Conservation (phyloP, 371 early-diverging fungal species). For the Mucor racemosus region DNA sequence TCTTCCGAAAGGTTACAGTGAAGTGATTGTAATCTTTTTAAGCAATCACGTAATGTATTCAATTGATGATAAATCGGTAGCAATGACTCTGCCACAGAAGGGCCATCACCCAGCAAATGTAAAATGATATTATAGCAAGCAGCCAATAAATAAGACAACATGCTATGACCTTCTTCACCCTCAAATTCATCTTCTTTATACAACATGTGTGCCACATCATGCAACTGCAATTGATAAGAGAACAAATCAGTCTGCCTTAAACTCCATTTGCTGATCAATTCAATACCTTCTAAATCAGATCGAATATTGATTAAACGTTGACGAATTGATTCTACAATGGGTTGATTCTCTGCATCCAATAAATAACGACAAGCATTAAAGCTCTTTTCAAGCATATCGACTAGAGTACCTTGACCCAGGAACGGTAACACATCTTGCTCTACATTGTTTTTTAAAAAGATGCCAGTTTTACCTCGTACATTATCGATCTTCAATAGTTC, state of each 20-base stretch:
- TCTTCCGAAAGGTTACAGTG: slow-evolving; percentile 9
- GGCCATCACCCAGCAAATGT: slow-evolving; percentile 10
- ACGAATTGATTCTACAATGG: slow-evolving; percentile 62
- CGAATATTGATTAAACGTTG: slow-evolving; percentile 68
- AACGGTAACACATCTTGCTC: not conserved
- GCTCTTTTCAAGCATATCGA: slow-evolving; percentile 6
- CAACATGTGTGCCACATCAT: slow-evolving; percentile 57
- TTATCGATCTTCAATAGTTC: slow-evolving; percentile 5
- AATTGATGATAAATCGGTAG: slow-evolving; percentile 11
- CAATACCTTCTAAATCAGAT: slow-evolving; percentile 62
- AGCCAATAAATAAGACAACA: slow-evolving; percentile 11
- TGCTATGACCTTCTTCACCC: slow-evolving; percentile 1
- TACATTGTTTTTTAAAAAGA: slow-evolving; percentile 2
- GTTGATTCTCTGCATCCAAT: not conserved
- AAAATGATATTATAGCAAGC: slow-evolving; percentile 17
- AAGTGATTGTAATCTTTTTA: slow-evolving; percentile 4
- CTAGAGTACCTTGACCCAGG: slow-evolving; percentile 10
- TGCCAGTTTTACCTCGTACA: slow-evolving; percentile 6
- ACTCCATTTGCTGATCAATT: slow-evolving; percentile 72
- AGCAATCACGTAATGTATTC: slow-evolving; percentile 10
- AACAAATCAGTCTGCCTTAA: slow-evolving; percentile 73
- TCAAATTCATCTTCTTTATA: slow-evolving; percentile 6
- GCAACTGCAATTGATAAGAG: slow-evolving; percentile 69
- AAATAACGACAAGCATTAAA: slow-evolving; percentile 12
- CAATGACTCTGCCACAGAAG: not conserved